Base-by-base conservation (phyloP, 106 monocot species). In the Acanthochlamys bracteata region DNA sequence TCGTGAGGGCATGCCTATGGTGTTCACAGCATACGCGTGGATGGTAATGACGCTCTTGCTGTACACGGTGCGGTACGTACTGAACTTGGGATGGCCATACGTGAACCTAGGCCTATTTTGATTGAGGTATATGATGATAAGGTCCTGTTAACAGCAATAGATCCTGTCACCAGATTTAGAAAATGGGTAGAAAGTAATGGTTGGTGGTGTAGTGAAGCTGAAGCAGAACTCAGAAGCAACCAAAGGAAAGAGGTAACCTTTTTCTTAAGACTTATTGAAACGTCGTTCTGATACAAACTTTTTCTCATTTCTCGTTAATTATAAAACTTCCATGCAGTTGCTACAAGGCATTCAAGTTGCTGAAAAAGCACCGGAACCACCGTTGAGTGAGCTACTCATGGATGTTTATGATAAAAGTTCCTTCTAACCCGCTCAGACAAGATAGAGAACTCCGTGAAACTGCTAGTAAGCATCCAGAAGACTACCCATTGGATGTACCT, bases 1-100 rank as follows among this genome's bases (percentile, higher is more conserved):
- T 91, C 25, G 74, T 83, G 74, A 68, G 96, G 96, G 1, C 87
- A 91, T 51, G 91, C 91, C 46, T 96, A 96, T 69, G 96, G 96
- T 24, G 80, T 96, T 51, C 82, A 84, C 8, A 88, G 91, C 65
- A 83, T 96, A 39, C 84, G 96, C 14, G 66, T 96, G 0, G 96
- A 96, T 71, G 96, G 96, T 3, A 96, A 91, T 72, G 96, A 96
- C 73, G 81, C 83, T 57, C 83, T 96, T 62, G 96, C 96, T 45
- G 83, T 96, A 25, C 83, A 90, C 58, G 83, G 85, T 47, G 96
- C 96, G 25, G 85, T 96, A 63, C 82, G 83, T 73, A 76, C 78
- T 25, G 96, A 91, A 8, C 76, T 91, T 42, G 84, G 88, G 55
- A 96, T 96, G 91, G 91, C 96, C 42, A 64, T 88, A 56, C 63